phyloP scores from a whole-genome alignment of 768 basidiomycete genomes.

The Lanmaoa rubissima region DNA sequence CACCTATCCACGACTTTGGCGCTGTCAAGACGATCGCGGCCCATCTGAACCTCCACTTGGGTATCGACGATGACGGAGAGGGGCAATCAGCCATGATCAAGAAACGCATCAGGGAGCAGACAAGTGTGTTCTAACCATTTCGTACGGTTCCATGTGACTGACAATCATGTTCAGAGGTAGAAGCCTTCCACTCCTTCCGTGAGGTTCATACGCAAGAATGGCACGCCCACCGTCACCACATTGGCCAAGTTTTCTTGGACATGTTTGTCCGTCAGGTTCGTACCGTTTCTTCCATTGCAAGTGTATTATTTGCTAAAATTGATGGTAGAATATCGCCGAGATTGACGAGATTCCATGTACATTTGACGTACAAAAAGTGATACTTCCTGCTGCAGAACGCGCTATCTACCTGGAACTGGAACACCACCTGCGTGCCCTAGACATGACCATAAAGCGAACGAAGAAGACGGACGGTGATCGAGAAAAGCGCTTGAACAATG shows the following conservation, averaged over 20 bases:
- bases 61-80: conserved; percentile 86
- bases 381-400: conserved; percentile 88
- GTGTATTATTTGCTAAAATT: conserved; percentile 9
- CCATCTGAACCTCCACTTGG: conserved; percentile 87
- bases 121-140: conserved; percentile 47
- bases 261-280: conserved; percentile 82
- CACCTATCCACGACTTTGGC: conserved; percentile 87
- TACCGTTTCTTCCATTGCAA: neutral
- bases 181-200: conserved; percentile 95
- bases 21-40: conserved; percentile 89
- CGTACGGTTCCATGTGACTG: conserved; percentile 11
- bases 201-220: conserved; percentile 90
- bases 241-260: conserved; percentile 81
- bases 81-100: conserved; percentile 72
- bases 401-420: conserved; percentile 94
- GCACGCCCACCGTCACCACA: conserved; percentile 82
- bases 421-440: conserved; percentile 86
- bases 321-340: conserved; percentile 82
- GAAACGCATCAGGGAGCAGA: conserved; percentile 80
- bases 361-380: conserved; percentile 57
- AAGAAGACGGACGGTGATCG: conserved; percentile 77
- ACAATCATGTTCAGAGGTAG: conserved; percentile 56
- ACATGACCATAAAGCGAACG: conserved; percentile 72
- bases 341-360: conserved; percentile 92
- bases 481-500: conserved; percentile 82